A percentile compares a stretch with the other conserved stretches of the same genome.
Evolutionary conservation across 2,329 filamentous ascomycete species (phyloP).

Genomic region (Phaeosphaeria sp.): DNA sequence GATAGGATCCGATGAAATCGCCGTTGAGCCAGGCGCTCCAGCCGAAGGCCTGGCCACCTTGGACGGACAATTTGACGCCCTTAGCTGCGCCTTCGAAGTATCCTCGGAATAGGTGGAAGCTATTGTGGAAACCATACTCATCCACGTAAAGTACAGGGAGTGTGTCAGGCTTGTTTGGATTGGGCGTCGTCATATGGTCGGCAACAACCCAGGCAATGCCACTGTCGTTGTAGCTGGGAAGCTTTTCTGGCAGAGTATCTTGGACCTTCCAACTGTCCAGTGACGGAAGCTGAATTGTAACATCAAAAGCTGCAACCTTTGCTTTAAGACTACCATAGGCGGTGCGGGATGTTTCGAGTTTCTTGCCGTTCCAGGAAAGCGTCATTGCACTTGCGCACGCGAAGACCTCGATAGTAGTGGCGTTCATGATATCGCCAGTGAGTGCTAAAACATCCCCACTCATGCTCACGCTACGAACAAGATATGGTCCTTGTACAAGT

Average conservation of each 20-base stretch:
- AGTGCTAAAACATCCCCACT: constrained; percentile 35
- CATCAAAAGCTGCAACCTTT: constrained; percentile 29
- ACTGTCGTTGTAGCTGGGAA: constrained; percentile 52
- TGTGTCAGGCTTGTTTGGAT: constrained; percentile 46
- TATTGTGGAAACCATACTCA: constrained; percentile 52
- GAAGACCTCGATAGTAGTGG: constrained; percentile 48
- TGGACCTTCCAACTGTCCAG: constrained; percentile 56
- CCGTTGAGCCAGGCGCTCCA: constrained; percentile 66
- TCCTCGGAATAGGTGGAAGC: constrained; percentile 51
- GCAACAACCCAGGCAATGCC: constrained; percentile 52
- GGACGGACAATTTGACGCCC: constrained; percentile 58
- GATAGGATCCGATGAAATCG: constrained; percentile 61
- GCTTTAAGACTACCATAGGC: constrained; percentile 48
- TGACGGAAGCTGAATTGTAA: constrained; percentile 46
- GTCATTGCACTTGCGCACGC: constrained; percentile 30
- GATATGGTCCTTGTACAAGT: constrained; percentile 50
- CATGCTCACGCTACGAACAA: constrained; percentile 42
- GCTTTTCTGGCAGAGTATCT: constrained; percentile 59
- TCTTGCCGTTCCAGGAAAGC: constrained; percentile 50
- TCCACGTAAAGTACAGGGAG: constrained; percentile 51
- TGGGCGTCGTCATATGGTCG: constrained; percentile 46
- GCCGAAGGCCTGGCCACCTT: constrained; percentile 63
- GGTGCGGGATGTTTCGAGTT: constrained; percentile 36
- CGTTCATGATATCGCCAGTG: constrained; percentile 45
- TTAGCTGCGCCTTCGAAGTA: constrained; percentile 48